phyloP scores from a whole-genome alignment of 805 yeast species.

The Pichia eremophila region DNA sequence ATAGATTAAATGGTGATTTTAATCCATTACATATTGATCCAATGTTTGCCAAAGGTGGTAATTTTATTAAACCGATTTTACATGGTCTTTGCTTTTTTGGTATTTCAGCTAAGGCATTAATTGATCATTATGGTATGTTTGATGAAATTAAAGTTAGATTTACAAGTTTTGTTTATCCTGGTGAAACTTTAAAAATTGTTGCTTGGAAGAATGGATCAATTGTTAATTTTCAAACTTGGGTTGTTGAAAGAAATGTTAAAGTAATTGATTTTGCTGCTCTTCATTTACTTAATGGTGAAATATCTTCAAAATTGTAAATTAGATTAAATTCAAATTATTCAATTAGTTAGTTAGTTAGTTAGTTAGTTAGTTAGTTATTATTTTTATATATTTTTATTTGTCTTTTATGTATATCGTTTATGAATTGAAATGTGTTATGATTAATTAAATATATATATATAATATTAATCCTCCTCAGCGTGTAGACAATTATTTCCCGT shows the following conservation, averaged over 20 bases:
- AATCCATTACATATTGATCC: slow-evolving; percentile 97
- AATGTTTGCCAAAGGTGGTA: slow-evolving; percentile 75
- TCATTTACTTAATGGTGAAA: slow-evolving; percentile 31
- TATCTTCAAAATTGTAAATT: slow-evolving; percentile 17
- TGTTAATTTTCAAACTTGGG: slow-evolving; percentile 73
- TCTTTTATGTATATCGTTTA: neutral
- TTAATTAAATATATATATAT: neutral
- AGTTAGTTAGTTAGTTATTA: neutral
- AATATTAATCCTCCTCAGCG: too few species aligned
- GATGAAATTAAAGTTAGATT: slow-evolving; percentile 85
- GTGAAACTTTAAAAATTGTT: slow-evolving; percentile 69
- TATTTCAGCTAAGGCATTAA: slow-evolving; percentile 62
- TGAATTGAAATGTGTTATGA: neutral
- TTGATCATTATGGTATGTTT: slow-evolving; percentile 73
- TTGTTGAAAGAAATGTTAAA: slow-evolving; percentile 63
- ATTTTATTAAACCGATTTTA: slow-evolving; percentile 76
- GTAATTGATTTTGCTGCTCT: slow-evolving; percentile 87
- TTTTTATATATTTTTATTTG: neutral
- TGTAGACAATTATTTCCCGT: too few species aligned
- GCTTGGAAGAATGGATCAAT: slow-evolving; percentile 76
- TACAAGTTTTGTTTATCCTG: slow-evolving; percentile 88
- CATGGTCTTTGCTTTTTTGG: slow-evolving; percentile 92
- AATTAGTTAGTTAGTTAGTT: neutral
- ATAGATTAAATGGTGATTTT: slow-evolving; percentile 87
- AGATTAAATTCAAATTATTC: too few species aligned